These are phyloP conservation scores for Aspergillus kassunensis DNA, from an alignment of 495 filamentous ascomycete species.

Conservation along the genomic window DNA sequence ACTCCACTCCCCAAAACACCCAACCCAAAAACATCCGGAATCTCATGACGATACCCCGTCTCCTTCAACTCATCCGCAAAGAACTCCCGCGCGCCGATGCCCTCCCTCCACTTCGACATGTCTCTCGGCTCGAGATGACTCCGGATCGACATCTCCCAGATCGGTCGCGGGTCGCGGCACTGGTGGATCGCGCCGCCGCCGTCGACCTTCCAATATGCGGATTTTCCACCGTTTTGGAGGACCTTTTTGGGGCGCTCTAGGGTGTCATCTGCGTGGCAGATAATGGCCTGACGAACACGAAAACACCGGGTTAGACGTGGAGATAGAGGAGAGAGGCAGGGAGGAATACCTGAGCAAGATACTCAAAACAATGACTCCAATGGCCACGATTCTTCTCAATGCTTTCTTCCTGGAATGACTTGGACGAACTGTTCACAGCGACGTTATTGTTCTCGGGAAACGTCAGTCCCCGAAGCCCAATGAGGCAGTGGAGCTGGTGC, in stretches of 20 bases:
- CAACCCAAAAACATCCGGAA: conserved; percentile 2
- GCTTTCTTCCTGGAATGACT: neutral
- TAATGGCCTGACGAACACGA: conserved; percentile 11
- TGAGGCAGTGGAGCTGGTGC: conserved; percentile 50
- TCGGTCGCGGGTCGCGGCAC: conserved; percentile 13
- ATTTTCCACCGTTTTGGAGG: conserved; percentile 7
- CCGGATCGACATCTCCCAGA: conserved; percentile 13
- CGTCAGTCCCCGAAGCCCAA: conserved; percentile 8
- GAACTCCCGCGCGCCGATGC: conserved; percentile 10
- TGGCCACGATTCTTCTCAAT: conserved; percentile 9
- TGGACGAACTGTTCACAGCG: conserved; percentile 4
- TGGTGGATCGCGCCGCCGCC: conserved; percentile 17
- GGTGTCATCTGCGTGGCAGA: conserved; percentile 21
- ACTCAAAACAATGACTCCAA: conserved; percentile 22
- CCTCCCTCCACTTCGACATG: conserved; percentile 10
- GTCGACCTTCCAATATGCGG: conserved; percentile 8
- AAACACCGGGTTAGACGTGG: neutral
- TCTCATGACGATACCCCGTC: neutral
- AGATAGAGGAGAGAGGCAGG: neutral
- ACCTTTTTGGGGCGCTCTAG: conserved; percentile 28
- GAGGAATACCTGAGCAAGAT: conserved; percentile 18
- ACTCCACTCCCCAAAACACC: too few relatives aligned
- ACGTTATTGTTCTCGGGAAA: conserved; percentile 10
- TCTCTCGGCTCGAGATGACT: neutral
- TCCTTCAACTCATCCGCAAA: conserved; percentile 4